phyloP scores from a whole-genome alignment of 1,284 basidiomycete genomes.

The Cryptococcus maquisensis region DNA sequence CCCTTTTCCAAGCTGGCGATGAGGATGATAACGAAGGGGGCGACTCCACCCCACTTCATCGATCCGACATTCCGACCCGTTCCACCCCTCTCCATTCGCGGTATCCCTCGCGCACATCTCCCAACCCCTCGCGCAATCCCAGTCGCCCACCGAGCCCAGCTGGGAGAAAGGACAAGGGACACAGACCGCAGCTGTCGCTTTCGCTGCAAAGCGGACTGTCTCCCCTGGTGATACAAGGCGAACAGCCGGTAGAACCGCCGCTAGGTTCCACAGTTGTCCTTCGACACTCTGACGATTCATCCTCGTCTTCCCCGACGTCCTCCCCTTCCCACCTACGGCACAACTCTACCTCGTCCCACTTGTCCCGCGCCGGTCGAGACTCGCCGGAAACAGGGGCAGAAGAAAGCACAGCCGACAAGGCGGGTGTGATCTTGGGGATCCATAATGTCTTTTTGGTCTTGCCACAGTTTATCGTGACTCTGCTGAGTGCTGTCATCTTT shows the following conservation, averaged over 20 bases:
- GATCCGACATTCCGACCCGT: not conserved
- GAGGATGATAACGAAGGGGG: not conserved
- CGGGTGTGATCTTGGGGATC: slow-evolving; percentile 86
- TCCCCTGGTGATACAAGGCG: slow-evolving; percentile 18
- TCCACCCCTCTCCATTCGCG: slow-evolving; percentile 13
- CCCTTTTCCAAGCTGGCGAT: not conserved
- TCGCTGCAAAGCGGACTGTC: slow-evolving; percentile 6
- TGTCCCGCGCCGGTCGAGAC: not conserved
- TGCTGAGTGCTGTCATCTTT: slow-evolving; percentile 52
- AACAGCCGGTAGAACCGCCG: slow-evolving; percentile 7
- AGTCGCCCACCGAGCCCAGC: not conserved
- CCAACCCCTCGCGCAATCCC: not conserved
- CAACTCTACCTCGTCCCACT: not conserved
- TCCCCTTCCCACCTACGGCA: too few species aligned
- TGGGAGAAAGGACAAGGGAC: not conserved
- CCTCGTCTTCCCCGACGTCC: too few species aligned
- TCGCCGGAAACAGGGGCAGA: not conserved
- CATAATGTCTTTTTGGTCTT: slow-evolving; percentile 84
- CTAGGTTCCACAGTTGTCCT: slow-evolving; percentile 37
- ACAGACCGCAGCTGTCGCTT: not conserved
- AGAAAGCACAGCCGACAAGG: slow-evolving; percentile 63
- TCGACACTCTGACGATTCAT: slow-evolving; percentile 31
- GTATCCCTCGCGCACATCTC: slow-evolving; percentile 2
- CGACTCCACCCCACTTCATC: not conserved
- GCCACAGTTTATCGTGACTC: slow-evolving; percentile 56